phyloP scores from a whole-genome alignment of 352 stramenopile species.

The Phytophthora macrochlamydospora region DNA sequence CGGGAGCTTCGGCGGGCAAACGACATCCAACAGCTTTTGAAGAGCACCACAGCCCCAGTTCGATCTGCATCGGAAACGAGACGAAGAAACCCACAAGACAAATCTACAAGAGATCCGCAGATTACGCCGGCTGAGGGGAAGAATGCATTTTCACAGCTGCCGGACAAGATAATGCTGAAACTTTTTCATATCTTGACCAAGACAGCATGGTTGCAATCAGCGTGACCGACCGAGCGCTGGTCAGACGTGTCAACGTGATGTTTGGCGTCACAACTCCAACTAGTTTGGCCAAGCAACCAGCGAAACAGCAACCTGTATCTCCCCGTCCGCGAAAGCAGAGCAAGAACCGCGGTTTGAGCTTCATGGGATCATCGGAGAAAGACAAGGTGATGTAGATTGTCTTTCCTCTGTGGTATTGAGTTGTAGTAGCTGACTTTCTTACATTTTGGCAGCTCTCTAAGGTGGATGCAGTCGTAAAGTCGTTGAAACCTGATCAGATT shows the following conservation, averaged over 20 bases:
- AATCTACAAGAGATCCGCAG: neutral
- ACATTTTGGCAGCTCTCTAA: slow-evolving; percentile 54
- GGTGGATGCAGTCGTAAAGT: slow-evolving; percentile 79
- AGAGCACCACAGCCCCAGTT: slow-evolving; percentile 26
- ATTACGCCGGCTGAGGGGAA: slow-evolving; percentile 6
- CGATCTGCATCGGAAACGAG: slow-evolving; percentile 21
- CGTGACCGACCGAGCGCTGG: slow-evolving; percentile 56
- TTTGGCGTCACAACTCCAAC: slow-evolving; percentile 60
- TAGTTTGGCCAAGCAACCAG: slow-evolving; percentile 23
- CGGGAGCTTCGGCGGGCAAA: slow-evolving; percentile 69
- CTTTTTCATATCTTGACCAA: slow-evolving; percentile 75
- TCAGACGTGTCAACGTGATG: slow-evolving; percentile 62
- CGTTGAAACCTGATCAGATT: slow-evolving; percentile 82
- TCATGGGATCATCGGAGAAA: slow-evolving; percentile 43
- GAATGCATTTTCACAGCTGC: slow-evolving; percentile 38
- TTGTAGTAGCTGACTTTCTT: neutral
- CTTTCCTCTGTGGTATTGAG: no score
- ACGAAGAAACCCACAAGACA: neutral
- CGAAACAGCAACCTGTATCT: slow-evolving; percentile 20
- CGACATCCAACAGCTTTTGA: slow-evolving; percentile 74
- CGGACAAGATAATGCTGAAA: slow-evolving; percentile 66
- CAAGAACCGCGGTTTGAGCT: slow-evolving; percentile 40
- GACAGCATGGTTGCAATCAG: slow-evolving; percentile 78
- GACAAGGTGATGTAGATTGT: slow-evolving; percentile 31
- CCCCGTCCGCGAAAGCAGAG: slow-evolving; percentile 20